Conservation (phyloP, 805 yeast genomes). For the Starmerella etchellsii region DNA sequence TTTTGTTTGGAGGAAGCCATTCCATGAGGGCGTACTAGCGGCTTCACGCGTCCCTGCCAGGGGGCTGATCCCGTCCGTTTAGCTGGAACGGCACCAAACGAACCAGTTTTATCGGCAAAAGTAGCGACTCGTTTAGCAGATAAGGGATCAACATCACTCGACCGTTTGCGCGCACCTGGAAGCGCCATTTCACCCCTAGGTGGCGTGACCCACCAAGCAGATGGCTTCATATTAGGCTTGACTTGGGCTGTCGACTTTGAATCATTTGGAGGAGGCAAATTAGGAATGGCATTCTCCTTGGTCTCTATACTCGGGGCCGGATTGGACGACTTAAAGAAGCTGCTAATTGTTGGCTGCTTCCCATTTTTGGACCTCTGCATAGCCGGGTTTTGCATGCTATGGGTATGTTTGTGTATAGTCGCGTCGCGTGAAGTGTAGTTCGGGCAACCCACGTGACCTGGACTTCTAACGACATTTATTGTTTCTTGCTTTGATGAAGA, state of each 20-base stretch:
- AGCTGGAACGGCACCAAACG: neutral
- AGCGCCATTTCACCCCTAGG: conserved; percentile 5
- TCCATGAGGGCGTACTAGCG: conserved; percentile 14
- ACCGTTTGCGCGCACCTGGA: conserved; percentile 13
- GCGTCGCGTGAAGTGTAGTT: too few species aligned
- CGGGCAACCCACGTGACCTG: too few species aligned
- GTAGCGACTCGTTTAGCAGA: too few species aligned
- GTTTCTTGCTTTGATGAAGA: too few species aligned
- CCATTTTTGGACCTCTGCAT: neutral
- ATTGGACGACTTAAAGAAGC: neutral
- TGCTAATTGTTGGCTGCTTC: conserved; percentile 5
- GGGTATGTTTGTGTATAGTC: too few species aligned
- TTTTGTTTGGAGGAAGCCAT: conserved; percentile 9
- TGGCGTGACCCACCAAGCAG: conserved; percentile 16
- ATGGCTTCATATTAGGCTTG: neutral
- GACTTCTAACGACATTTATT: too few species aligned
- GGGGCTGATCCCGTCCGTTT: conserved; percentile 3
- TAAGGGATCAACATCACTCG: neutral
- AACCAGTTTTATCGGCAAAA: too few species aligned
- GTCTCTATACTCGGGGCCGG: neutral
- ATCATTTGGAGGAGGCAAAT: neutral
- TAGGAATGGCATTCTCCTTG: neutral
- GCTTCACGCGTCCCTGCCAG: conserved; percentile 11
- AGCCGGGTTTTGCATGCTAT: too few species aligned
- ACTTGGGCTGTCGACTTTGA: neutral